Evolutionary conservation across 177 flowering plant species (phyloP).

Genomic region (Vitis hybrid): DNA sequence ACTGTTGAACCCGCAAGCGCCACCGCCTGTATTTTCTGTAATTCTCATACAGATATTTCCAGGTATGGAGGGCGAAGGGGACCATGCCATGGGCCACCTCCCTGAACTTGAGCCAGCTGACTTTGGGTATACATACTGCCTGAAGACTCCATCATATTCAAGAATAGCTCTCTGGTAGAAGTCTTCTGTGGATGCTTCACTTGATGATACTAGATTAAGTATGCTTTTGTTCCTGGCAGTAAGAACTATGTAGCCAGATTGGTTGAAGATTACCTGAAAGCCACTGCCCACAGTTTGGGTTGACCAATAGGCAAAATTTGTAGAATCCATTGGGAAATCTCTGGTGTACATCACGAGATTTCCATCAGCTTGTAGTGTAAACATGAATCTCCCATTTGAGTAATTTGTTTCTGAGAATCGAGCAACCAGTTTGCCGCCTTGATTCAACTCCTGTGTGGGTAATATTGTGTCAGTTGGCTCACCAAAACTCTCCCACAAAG

Average conservation of each 20-base stretch:
- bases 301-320: constrained; percentile 29
- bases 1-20: constrained; percentile 46
- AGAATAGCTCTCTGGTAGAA: constrained; percentile 31
- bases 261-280: constrained; percentile 30
- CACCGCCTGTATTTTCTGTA: constrained; percentile 12
- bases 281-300: constrained; percentile 19
- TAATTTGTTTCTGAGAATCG: constrained; percentile 25
- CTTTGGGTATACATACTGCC: constrained; percentile 32
- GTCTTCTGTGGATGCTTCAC: neutral
- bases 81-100: constrained; percentile 16
- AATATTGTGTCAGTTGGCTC: constrained; percentile 35
- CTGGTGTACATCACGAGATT: constrained; percentile 33
- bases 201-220: constrained; percentile 4
- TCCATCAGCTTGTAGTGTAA: constrained; percentile 28
- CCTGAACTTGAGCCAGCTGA: neutral
- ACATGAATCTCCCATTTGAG: constrained; percentile 36
- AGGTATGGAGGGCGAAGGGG: constrained; percentile 6
- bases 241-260: constrained; percentile 31
- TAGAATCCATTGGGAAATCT: constrained; percentile 2
- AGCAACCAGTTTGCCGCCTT: constrained; percentile 17
- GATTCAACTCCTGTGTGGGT: constrained; percentile 26
- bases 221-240: constrained; percentile 10
- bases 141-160: constrained; percentile 38
- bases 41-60: constrained; percentile 19
- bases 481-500: constrained; percentile 35